Conservation (phyloP, 192 early-diverging fungal genomes). For the Coemansia sp. region DNA sequence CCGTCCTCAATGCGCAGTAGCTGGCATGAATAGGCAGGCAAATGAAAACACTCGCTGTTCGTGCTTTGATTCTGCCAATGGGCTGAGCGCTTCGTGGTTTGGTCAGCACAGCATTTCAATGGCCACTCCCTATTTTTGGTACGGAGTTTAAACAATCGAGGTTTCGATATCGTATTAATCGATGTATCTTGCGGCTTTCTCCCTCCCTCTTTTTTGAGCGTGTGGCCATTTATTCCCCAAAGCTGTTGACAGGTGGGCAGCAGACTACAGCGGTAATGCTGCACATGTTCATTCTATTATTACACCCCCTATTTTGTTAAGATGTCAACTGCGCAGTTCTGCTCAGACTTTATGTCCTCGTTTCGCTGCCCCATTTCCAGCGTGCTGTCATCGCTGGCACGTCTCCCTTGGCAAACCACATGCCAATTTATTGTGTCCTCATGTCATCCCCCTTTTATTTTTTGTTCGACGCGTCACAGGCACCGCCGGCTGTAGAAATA, state of each 20-base stretch:
- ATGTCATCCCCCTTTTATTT: background rate
- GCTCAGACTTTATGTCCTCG: background rate
- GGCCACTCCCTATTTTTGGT: constrained; percentile 3
- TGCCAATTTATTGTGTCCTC: too few species aligned
- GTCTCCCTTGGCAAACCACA: too few species aligned
- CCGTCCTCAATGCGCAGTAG: background rate
- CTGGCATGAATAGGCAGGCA: background rate
- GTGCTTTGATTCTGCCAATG: background rate
- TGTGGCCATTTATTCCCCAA: background rate
- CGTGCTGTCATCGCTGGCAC: too few species aligned
- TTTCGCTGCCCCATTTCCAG: too few species aligned
- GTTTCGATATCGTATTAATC: constrained; percentile 15
- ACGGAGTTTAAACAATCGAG: constrained; percentile 24
- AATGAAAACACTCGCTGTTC: background rate
- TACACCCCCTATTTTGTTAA: background rate
- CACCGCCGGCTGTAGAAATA: too few species aligned
- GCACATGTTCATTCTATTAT: constrained; percentile 10
- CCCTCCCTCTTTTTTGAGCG: background rate
- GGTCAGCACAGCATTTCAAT: constrained; percentile 10
- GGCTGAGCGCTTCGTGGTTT: constrained; percentile 1
- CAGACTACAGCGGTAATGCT: background rate
- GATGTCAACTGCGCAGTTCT: constrained; percentile 15
- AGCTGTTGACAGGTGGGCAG: background rate
- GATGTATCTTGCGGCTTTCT: background rate
- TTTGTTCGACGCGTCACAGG: background rate